phyloP scores from a whole-genome alignment of 495 filamentous ascomycete species.

The Penicillium tannophilum region DNA sequence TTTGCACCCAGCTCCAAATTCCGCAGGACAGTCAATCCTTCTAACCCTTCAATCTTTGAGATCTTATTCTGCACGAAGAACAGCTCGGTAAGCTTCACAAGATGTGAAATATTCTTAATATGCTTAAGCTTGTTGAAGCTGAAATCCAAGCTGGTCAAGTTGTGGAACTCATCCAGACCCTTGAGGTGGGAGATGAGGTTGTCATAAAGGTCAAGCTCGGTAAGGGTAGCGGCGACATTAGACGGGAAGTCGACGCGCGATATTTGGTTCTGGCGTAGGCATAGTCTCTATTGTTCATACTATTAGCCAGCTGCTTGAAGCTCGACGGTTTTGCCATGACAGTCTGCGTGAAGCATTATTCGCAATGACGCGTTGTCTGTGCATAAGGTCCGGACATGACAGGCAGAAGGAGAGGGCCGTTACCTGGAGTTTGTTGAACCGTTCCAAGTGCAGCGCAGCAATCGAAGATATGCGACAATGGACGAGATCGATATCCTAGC shows the following conservation, averaged over 20 bases:
- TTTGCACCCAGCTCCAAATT: constrained; percentile 94
- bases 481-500: constrained; percentile 83
- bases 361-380: neutral
- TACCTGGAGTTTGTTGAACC: constrained; percentile 76
- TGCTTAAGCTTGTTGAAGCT: constrained; percentile 99
- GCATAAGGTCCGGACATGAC: neutral
- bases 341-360: neutral
- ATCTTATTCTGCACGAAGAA: constrained; percentile 98
- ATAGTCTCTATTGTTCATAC: constrained; percentile 61
- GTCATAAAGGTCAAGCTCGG: constrained; percentile 95
- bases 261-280: constrained; percentile 93
- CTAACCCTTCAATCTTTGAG: constrained; percentile 78
- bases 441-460: constrained; percentile 72
- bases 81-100: constrained; percentile 77
- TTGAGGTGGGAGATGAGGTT: constrained; percentile 90
- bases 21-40: constrained; percentile 68
- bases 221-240: constrained; percentile 61
- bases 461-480: constrained; percentile 84
- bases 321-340: neutral
- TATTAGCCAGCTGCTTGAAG: constrained; percentile 14
- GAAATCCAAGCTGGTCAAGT: constrained; percentile 81
- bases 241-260: constrained; percentile 70
- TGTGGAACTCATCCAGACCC: constrained; percentile 73
- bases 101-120: constrained; percentile 84
- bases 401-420: neutral